Base-by-base conservation (phyloP, 352 stramenopile genomes). In the Globisporangium apiculatum region DNA sequence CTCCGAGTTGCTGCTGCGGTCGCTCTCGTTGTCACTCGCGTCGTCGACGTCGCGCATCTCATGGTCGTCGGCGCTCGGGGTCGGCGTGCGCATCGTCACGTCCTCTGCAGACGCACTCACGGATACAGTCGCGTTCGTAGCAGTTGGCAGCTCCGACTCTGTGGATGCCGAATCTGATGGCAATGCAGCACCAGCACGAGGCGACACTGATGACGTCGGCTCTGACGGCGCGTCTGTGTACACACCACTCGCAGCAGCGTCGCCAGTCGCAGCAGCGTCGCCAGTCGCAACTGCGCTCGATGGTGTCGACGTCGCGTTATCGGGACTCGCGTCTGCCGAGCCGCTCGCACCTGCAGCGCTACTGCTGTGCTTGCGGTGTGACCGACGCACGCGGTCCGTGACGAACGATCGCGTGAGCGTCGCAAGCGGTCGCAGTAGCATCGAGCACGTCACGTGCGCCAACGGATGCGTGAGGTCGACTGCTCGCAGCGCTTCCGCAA, bases 371-470 rank as follows among this genome's bases (percentile, higher is more conserved):
- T 93, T 93, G 49, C 86, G 82, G 35, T 88, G 56, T 37, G 92
- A 50, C 31, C 80, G 81, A 3, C 72, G 72, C 9, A 93, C 67
- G 12, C 81, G 78, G 36, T 92, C 78, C 0, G 80, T 89, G 36
- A 94, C 83, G 61, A 92, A 92, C 18, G 83, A 82, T 15, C 86
- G 78, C 0, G 83, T 94, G 37, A 95, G 58, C 0, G 84, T 91
- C 15, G 82, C 85, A 12, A 95, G 58, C 10, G 83, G 86, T n/a
- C 82, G 79, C 31, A 95, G 59, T 24, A 94, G 58, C 82, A 93
- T 95, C 7, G 70, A 75, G 55, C 82, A 92, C 7, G 79, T 87
- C 40, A 80, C 66, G 53, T 87, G 73, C 7, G 86, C 86, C 46
- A 94, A 69, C 24, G 83, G 83, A 57, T 94, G 83, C 8, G 82